phyloP scores from a whole-genome alignment of 1,139 yeast species.

The Candida sp. region DNA sequence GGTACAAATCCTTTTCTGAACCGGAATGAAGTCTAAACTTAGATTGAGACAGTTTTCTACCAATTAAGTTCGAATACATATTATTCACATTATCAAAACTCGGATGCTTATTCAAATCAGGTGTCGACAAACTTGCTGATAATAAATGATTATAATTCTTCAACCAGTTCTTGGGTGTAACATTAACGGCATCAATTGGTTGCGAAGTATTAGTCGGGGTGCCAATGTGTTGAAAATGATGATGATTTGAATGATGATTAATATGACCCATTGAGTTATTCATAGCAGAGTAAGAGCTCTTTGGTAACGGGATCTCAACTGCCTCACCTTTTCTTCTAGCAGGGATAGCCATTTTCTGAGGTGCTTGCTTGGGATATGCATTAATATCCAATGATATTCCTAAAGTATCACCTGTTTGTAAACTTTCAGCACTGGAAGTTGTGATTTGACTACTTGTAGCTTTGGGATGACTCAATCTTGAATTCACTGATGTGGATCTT shows the following conservation, averaged over 20 bases:
- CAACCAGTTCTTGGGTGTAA: constrained; percentile 16
- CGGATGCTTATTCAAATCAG: constrained; percentile 12
- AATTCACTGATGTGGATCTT: neutral
- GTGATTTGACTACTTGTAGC: neutral
- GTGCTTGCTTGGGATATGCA: constrained; percentile 57
- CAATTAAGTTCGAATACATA: constrained; percentile 16
- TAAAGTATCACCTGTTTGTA: neutral
- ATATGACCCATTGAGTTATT: constrained; percentile 1
- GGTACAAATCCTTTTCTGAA: constrained; percentile 12
- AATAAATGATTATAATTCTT: constrained; percentile 22
- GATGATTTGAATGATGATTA: neutral
- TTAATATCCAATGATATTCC: constrained; percentile 9
- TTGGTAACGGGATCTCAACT: constrained; percentile 61
- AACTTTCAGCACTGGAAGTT: constrained; percentile 1
- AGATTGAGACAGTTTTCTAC: constrained; percentile 13
- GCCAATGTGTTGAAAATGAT: constrained; percentile 2
- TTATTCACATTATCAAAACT: constrained; percentile 21
- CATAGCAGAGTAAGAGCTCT: constrained; percentile 18
- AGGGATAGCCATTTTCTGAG: constrained; percentile 71
- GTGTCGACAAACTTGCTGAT: constrained; percentile 11
- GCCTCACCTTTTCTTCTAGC: constrained; percentile 79
- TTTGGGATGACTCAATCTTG: constrained; percentile 2
- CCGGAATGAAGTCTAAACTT: constrained; percentile 16
- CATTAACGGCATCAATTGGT: constrained; percentile 2
- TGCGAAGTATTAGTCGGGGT: constrained; percentile 5